A percentile compares a stretch with the other conserved stretches of the same genome.
Evolutionary conservation across 1,139 yeast species (phyloP).

Genomic region (Debaryomyces nepalensis): DNA sequence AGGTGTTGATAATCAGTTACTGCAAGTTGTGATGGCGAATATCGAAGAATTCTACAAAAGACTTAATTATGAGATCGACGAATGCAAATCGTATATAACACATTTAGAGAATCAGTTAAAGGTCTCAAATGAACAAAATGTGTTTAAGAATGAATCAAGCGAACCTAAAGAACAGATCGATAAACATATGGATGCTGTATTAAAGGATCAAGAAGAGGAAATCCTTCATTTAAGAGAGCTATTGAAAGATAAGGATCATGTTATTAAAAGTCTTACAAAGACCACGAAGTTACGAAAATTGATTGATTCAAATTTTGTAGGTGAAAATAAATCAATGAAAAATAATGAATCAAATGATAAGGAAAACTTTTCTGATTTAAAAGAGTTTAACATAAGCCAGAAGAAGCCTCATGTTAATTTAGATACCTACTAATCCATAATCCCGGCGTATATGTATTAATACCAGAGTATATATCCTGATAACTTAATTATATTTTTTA

Average conservation of each 20-base stretch:
- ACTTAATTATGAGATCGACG: conserved; percentile 57
- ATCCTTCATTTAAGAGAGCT: conserved; percentile 65
- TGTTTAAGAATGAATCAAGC: conserved; percentile 16
- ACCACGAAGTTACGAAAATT: conserved; percentile 57
- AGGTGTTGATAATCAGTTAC: conserved; percentile 35
- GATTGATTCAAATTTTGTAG: conserved; percentile 37
- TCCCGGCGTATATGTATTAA: background rate
- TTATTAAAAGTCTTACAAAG: conserved; percentile 73
- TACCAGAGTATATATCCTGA: background rate
- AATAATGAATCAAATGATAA: conserved; percentile 21
- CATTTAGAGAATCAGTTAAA: conserved; percentile 66
- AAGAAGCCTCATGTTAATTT: conserved; percentile 19
- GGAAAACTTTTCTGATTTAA: conserved; percentile 21
- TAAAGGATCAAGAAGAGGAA: conserved; percentile 73
- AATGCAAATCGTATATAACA: conserved; percentile 62
- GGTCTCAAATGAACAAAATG: conserved; percentile 23
- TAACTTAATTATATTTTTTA: background rate
- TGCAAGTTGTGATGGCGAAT: conserved; percentile 47
- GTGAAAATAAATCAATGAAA: conserved; percentile 4
- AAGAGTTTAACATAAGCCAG: conserved; percentile 29
- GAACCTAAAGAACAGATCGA: conserved; percentile 14
- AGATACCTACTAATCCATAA: conserved; percentile 7
- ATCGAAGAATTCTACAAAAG: conserved; percentile 52
- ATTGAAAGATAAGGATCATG: conserved; percentile 71
- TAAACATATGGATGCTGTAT: conserved; percentile 26